Conservation (phyloP, 306 rosid genomes). For the Purshia tridentata region DNA sequence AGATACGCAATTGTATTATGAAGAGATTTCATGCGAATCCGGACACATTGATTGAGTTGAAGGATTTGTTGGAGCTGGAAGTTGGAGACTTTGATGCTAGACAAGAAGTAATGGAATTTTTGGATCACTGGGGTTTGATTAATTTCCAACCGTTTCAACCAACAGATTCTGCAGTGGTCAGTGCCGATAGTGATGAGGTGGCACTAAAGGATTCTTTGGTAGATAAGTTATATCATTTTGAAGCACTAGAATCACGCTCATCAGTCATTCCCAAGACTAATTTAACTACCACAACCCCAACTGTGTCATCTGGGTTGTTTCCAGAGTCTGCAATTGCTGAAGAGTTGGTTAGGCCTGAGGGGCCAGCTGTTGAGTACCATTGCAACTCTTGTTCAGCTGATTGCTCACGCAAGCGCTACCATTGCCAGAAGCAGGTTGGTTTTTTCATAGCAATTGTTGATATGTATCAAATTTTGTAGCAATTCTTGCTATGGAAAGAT, state of each 20-base stretch:
- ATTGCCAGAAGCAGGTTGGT: constrained; percentile 95
- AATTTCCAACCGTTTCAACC: constrained; percentile 82
- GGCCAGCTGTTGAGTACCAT: constrained; percentile 88
- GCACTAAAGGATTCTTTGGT: constrained; percentile 51
- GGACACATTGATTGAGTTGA: constrained; percentile 51
- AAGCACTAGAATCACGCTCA: constrained; percentile 48
- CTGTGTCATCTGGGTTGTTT: constrained; percentile 64
- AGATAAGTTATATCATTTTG: constrained; percentile 77
- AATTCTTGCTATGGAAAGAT: neutral
- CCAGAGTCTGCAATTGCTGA: constrained; percentile 76
- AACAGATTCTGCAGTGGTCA: constrained; percentile 39
- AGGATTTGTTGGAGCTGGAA: constrained; percentile 73
- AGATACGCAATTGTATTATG: constrained; percentile 79
- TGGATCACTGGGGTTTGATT: constrained; percentile 93
- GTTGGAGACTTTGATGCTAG: constrained; percentile 68
- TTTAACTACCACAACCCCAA: constrained; percentile 39
- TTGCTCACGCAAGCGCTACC: constrained; percentile 97
- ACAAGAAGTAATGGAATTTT: constrained; percentile 82
- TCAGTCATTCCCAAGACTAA: constrained; percentile 54
- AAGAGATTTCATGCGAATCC: constrained; percentile 65
- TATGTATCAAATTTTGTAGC: neutral
- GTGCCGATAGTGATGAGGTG: constrained; percentile 39
- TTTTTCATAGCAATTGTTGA: constrained; percentile 1
- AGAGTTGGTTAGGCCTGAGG: constrained; percentile 76
- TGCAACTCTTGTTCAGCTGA: constrained; percentile 96